Percentiles rank a stretch among this genome's conserved stretches.
These are phyloP conservation scores for Ogataea methylovora DNA, from an alignment of 805 yeast genomes.

Conservation along the genomic window DNA sequence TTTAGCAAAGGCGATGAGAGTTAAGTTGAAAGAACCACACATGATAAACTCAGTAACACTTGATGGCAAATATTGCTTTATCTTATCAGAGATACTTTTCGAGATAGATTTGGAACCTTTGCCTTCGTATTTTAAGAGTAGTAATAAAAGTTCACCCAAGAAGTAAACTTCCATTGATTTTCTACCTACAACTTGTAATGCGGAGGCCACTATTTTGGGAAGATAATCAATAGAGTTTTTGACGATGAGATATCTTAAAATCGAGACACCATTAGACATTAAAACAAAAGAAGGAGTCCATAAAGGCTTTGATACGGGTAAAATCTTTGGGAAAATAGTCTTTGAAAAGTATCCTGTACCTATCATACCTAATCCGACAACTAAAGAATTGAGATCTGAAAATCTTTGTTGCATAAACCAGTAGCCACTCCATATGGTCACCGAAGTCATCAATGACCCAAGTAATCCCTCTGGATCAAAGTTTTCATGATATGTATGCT, in stretches of 20 bases:
- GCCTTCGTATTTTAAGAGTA: slow-evolving; percentile 4
- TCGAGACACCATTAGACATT: slow-evolving; percentile 21
- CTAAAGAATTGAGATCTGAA: slow-evolving; percentile 12
- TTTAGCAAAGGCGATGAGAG: too few relatives aligned
- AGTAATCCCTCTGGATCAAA: slow-evolving; percentile 31
- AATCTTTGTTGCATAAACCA: slow-evolving; percentile 18
- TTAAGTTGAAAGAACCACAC: too few relatives aligned
- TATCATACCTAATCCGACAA: slow-evolving; percentile 17
- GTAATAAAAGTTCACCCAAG: slow-evolving; percentile 9
- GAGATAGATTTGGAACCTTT: too few relatives aligned
- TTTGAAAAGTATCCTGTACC: slow-evolving; percentile 18
- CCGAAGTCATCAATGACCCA: slow-evolving; percentile 25
- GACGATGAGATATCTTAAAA: slow-evolving; percentile 19
- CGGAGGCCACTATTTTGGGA: slow-evolving; percentile 12
- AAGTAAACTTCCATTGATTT: slow-evolving; percentile 23
- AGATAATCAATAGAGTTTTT: slow-evolving; percentile 14
- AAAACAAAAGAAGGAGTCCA: slow-evolving; percentile 29
- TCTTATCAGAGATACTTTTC: too few relatives aligned
- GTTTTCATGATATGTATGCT: slow-evolving; percentile 14
- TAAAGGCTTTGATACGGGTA: slow-evolving; percentile 27
- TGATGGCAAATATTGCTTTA: too few relatives aligned
- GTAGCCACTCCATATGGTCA: slow-evolving; percentile 28
- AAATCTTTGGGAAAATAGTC: slow-evolving; percentile 18
- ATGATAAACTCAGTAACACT: too few relatives aligned
- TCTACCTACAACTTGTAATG: slow-evolving; percentile 19